A percentile compares a stretch with the other conserved stretches of the same genome.
Conservation (phyloP, 108 stramenopile genomes). For the Asterionellopsis glacialis region DNA sequence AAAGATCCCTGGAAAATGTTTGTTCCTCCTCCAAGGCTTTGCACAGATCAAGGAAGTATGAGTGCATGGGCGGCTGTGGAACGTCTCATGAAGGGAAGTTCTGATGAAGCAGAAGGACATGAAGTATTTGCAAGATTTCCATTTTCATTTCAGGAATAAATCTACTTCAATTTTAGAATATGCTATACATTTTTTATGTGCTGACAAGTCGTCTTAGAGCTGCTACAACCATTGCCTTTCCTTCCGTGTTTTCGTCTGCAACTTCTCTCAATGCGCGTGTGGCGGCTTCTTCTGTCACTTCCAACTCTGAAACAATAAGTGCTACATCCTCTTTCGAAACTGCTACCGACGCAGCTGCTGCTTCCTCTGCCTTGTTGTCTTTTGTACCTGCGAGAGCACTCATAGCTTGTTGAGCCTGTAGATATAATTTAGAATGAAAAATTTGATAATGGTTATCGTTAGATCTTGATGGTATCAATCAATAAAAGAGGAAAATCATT, state of each 20-base stretch:
- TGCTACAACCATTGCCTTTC: constrained; percentile 35
- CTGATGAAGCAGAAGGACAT: constrained; percentile 70
- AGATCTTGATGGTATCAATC: too few relatives aligned
- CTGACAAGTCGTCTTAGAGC: constrained; percentile 62
- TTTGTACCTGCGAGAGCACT: constrained; percentile 31
- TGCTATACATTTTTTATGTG: constrained; percentile 17
- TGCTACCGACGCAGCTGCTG: constrained; percentile 28
- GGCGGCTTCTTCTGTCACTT: constrained; percentile 69
- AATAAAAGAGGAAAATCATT: too few relatives aligned
- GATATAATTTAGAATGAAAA: too few relatives aligned
- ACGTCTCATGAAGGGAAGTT: constrained; percentile 71
- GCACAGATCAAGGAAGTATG: constrained; percentile 97
- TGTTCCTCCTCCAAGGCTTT: constrained; percentile 90
- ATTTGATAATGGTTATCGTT: too few relatives aligned
- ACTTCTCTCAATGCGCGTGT: constrained; percentile 45
- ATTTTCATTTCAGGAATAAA: constrained; percentile 26
- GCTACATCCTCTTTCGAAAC: constrained; percentile 70
- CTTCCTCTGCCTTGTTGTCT: constrained; percentile 16
- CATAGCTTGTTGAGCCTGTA: constrained; percentile 57
- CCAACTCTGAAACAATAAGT: constrained; percentile 58
- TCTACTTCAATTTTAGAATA: not conserved
- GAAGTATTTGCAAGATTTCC: constrained; percentile 86
- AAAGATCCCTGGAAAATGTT: constrained; percentile 67
- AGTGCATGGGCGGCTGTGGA: constrained; percentile 95
- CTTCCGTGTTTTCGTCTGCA: constrained; percentile 28